Conservation (phyloP, 441 rosid species). For the Capsella rubella region DNA sequence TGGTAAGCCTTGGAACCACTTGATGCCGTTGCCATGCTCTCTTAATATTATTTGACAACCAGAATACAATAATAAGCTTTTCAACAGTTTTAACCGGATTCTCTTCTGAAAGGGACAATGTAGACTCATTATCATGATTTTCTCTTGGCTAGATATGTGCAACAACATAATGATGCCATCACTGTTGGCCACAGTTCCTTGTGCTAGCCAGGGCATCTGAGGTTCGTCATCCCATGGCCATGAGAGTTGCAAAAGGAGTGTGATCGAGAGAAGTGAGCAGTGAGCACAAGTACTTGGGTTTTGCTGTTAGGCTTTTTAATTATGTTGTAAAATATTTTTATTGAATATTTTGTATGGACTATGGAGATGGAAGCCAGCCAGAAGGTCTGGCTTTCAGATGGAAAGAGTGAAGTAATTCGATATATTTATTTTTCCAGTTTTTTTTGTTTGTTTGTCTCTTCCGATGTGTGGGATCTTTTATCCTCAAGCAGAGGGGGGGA, state of each 20-base stretch:
- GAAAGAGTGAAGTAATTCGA: background rate
- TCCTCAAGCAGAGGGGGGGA: background rate
- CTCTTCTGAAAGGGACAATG: background rate
- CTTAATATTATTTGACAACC: constrained; percentile 25
- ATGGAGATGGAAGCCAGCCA: background rate
- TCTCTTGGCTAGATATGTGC: background rate
- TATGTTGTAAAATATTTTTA: background rate
- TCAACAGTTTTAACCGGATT: background rate
- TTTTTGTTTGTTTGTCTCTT: background rate
- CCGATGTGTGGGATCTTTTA: constrained; percentile 8
- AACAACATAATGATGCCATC: background rate
- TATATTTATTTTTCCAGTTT: background rate
- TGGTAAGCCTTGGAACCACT: constrained; percentile 49
- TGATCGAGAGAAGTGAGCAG: background rate
- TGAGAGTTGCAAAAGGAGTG: background rate
- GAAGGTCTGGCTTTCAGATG: background rate
- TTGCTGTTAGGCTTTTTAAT: background rate
- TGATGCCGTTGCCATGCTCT: constrained; percentile 25
- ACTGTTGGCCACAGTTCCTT: no score
- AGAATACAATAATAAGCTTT: background rate
- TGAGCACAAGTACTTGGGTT: background rate
- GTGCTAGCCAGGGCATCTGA: background rate
- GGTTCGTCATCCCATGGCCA: background rate
- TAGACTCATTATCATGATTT: background rate
- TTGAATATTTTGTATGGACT: background rate